A percentile compares a stretch with the other conserved stretches of the same genome.
These are phyloP conservation scores for Chlorella sorokiniana DNA, from an alignment of 139 green algal species.

Conservation along the genomic window DNA sequence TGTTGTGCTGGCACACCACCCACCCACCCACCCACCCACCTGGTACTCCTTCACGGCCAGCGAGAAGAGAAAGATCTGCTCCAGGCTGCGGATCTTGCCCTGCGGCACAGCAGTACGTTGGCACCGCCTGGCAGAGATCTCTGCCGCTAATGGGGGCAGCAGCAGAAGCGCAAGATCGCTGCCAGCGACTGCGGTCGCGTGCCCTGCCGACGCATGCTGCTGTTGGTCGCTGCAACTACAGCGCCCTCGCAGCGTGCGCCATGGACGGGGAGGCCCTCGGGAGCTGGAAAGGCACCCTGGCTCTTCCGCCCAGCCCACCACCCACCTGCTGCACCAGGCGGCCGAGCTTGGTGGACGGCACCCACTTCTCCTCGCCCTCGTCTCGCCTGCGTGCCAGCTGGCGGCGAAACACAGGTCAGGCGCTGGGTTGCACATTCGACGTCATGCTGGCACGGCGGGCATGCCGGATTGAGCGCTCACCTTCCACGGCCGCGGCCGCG, in stretches of 20 bases:
- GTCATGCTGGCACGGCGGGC: too few relatives aligned
- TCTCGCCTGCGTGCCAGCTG: conserved; percentile 74
- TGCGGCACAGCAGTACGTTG: conserved; percentile 45
- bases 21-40: background rate
- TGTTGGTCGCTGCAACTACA: too few relatives aligned
- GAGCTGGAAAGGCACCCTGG: too few relatives aligned
- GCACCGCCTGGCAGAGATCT: background rate
- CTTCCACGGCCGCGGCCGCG: conserved; percentile 46
- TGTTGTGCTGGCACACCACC: background rate
- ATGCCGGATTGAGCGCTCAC: conserved; percentile 41
- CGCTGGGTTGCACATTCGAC: background rate
- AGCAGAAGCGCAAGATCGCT: background rate
- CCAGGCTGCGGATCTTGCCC: conserved; percentile 98
- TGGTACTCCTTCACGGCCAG: conserved; percentile 98
- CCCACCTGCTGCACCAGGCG: conserved; percentile 93
- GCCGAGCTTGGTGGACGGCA: conserved; percentile 98
- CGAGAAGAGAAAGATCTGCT: conserved; percentile 99
- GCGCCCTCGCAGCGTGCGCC: too few relatives aligned
- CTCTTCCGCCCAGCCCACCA: too few relatives aligned
- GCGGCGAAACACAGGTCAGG: conserved; percentile 5
- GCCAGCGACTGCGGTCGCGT: too few relatives aligned
- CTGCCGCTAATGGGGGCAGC: background rate
- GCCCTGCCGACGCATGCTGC: background rate
- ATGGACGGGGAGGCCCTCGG: too few relatives aligned
- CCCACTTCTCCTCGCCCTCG: conserved; percentile 95